These are phyloP conservation scores for Papiliotrema laurentii DNA, from an alignment of 1,284 basidiomycete genomes.

Conservation along the genomic window DNA sequence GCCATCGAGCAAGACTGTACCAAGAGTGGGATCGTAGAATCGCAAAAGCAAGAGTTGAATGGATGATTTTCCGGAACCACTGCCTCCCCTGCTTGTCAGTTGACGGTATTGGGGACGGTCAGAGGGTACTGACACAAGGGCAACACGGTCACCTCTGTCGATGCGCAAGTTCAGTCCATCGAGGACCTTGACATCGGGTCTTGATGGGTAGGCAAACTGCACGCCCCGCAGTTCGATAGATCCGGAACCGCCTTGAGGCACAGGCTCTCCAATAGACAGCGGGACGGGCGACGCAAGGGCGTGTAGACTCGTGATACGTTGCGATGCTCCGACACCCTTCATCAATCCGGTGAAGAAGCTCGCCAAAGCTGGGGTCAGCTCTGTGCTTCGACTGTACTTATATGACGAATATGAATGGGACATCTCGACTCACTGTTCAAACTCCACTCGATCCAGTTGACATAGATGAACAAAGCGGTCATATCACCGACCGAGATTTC, in stretches of 20 bases:
- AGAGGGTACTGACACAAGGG: slow-evolving; percentile 42
- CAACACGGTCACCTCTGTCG: slow-evolving; percentile 49
- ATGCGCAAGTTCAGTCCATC: slow-evolving; percentile 57
- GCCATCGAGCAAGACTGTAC: slow-evolving; percentile 72
- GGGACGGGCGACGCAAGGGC: slow-evolving; percentile 40
- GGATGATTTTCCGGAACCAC: slow-evolving; percentile 50
- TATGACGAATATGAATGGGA: too few relatives aligned
- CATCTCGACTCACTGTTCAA: slow-evolving; percentile 43
- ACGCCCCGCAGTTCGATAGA: slow-evolving; percentile 72
- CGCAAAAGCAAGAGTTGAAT: slow-evolving; percentile 76
- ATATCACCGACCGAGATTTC: slow-evolving; percentile 45
- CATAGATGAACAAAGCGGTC: slow-evolving; percentile 46
- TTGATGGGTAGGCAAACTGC: slow-evolving; percentile 84
- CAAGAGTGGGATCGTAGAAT: slow-evolving; percentile 79
- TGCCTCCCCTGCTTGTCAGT: slow-evolving; percentile 35
- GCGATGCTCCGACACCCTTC: slow-evolving; percentile 47
- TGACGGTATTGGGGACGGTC: not conserved
- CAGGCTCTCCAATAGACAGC: slow-evolving; percentile 31
- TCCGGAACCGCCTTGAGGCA: slow-evolving; percentile 51
- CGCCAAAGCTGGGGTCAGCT: slow-evolving; percentile 33
- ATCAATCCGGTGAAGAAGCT: slow-evolving; percentile 47
- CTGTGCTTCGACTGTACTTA: not conserved
- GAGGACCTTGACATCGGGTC: slow-evolving; percentile 76
- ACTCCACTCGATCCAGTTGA: slow-evolving; percentile 48
- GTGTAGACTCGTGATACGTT: slow-evolving; percentile 42